A percentile compares a stretch with the other conserved stretches of the same genome.
Conservation (phyloP, 306 rosid genomes). For the Prunus fruticosa region DNA sequence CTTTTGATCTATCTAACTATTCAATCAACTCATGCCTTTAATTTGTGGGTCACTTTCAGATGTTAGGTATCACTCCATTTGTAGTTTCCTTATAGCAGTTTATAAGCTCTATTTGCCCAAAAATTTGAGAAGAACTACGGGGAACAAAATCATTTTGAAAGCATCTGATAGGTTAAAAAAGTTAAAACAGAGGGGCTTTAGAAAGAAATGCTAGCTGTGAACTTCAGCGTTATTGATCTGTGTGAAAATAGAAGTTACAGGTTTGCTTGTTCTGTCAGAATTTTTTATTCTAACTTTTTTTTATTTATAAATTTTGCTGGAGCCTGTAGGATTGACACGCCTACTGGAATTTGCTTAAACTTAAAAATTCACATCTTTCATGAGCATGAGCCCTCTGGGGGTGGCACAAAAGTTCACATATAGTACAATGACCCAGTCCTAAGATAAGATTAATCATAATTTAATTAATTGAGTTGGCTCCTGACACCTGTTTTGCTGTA, state of each 20-base stretch:
- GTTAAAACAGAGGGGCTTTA: no score
- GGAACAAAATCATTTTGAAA: no score
- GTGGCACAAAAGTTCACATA: not conserved
- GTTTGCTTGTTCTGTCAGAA: not conserved
- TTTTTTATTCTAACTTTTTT: not conserved
- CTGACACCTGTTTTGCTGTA: constrained; percentile 4
- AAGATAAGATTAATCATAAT: not conserved
- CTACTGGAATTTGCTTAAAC: not conserved
- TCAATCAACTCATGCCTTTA: not conserved
- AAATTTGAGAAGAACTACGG: no score
- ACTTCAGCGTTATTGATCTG: no score
- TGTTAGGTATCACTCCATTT: constrained; percentile 43
- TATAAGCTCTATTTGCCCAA: no score
- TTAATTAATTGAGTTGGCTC: not conserved
- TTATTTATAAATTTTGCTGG: not conserved
- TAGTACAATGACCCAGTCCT: no score
- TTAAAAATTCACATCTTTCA: not conserved
- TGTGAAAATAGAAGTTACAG: not conserved
- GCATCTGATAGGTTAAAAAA: no score
- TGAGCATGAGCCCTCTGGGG: not conserved
- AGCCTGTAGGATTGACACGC: not conserved
- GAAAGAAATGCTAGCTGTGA: no score
- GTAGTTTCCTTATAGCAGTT: not conserved
- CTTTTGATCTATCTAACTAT: constrained; percentile 8
- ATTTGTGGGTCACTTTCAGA: constrained; percentile 23